phyloP scores from a whole-genome alignment of 768 basidiomycete species.

The Clavaria fumosa region DNA sequence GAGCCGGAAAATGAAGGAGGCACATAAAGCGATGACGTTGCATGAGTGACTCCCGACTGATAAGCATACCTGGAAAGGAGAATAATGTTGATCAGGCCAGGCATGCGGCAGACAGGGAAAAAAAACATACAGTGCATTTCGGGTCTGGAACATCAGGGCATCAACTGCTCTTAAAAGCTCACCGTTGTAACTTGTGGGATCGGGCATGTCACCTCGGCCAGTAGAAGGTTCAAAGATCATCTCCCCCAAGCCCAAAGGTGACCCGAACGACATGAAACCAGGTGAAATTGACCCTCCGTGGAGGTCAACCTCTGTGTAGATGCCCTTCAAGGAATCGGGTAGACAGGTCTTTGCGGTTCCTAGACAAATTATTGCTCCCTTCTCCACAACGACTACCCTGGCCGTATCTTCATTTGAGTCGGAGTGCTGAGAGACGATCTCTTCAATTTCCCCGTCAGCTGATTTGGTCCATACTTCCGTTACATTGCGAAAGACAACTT shows the following conservation, averaged over 20 bases:
- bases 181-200: slow-evolving; percentile 26
- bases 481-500: slow-evolving; percentile 41
- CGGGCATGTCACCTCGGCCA: slow-evolving; percentile 44
- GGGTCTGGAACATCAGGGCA: slow-evolving; percentile 38
- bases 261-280: slow-evolving; percentile 51
- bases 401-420: slow-evolving; percentile 7
- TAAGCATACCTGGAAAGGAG: slow-evolving; percentile 44
- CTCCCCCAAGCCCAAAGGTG: slow-evolving; percentile 50
- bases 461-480: no score
- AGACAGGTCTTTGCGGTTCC: slow-evolving; percentile 9
- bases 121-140: slow-evolving; percentile 31
- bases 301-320: slow-evolving; percentile 30
- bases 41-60: slow-evolving; percentile 56
- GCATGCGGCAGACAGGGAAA: slow-evolving; percentile 8
- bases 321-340: background rate
- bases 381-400: slow-evolving; percentile 29
- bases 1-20: no score
- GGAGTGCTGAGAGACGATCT: slow-evolving; percentile 19
- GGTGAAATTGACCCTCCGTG: slow-evolving; percentile 46
- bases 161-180: slow-evolving; percentile 48
- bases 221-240: slow-evolving; percentile 52
- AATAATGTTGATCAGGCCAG: background rate
- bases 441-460: slow-evolving; percentile 36
- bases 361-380: slow-evolving; percentile 45
- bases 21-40: slow-evolving; percentile 43